phyloP scores from a whole-genome alignment of 2,329 filamentous ascomycete genomes.

The Hypoxylon sp. region DNA sequence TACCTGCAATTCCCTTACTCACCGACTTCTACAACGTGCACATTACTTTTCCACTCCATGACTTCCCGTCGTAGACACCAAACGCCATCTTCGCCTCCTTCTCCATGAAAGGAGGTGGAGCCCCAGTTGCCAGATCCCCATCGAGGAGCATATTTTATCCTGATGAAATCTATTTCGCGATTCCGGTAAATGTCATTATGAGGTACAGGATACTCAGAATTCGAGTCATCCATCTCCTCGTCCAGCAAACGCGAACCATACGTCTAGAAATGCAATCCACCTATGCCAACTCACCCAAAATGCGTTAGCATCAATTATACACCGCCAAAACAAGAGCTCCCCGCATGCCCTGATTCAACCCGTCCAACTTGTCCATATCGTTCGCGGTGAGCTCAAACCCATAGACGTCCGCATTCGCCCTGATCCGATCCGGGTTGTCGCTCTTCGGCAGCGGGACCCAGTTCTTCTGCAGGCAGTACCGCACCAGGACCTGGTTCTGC shows the following conservation, averaged over 20 bases:
- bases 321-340: conserved; percentile 54
- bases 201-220: no score
- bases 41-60: no score
- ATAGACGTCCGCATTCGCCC: conserved; percentile 71
- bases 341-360: conserved; percentile 61
- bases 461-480: conserved; percentile 77
- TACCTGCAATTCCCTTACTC: neutral
- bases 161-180: no score
- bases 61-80: no score
- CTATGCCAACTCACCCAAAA: neutral
- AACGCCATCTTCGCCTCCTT: no score
- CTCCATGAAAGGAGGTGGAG: no score
- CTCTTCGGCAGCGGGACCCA: conserved; percentile 78
- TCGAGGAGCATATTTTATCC: no score
- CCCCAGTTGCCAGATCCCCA: no score
- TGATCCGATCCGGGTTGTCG: conserved; percentile 68
- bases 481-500: conserved; percentile 74
- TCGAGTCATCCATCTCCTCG: no score
- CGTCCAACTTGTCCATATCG: conserved; percentile 68
- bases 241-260: neutral
- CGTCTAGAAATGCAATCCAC: neutral
- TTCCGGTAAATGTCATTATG: no score
- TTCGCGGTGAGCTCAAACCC: conserved; percentile 67
- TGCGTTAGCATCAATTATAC: conserved; percentile 25
- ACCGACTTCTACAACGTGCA: no score